Base-by-base conservation (phyloP, 2,329 filamentous ascomycete species). In the Massarina eburnea region DNA sequence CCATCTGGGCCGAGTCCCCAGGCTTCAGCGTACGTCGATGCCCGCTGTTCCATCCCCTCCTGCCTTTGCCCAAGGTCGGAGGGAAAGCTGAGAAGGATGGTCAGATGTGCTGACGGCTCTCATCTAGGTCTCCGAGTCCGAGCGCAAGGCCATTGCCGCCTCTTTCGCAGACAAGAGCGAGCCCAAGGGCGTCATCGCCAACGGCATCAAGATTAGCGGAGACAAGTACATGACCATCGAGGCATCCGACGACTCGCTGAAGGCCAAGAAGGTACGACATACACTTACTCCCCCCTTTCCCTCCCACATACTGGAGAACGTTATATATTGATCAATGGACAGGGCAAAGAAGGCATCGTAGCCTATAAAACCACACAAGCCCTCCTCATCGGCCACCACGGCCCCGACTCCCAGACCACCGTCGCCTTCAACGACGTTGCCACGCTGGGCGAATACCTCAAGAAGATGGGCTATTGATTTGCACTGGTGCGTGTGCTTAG, bases 311-410 rank as follows among this genome's bases (percentile, higher is more conserved):
- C n/a, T n/a, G 18, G 15, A 18, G 17, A 19, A 35, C 24, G 24
- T 7, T 26, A 26, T 6, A 26, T 6, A 26, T 6, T 10, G 10
- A 26, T 26, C 24, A 26, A 6, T 10, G 24, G 6, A 26, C 52
- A 89, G 85, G 90, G 88, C 61, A 89, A 86, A 70, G 82, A 86
- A 68, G 94, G 94, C 57, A 75, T 96, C 64, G 79, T 86, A 67
- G 82, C 94, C 62, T 85, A 85, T 74, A 95, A 95, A 80, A 95
- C 92, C 64, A 85, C 80, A 66, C 86, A 95, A 75, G 89, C 91
- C 59, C 85, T 97, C 71, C 82, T 99, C 68, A 76, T 99, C 70
- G 88, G 84, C 59, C 90, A 96, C 78, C 90, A 97, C 80, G 80
- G 79, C 58, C 89, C 95, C 71, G 71, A 71, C 52, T 76, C 85